Percentiles rank a stretch among this genome's conserved stretches.
phyloP scores from a whole-genome alignment of 495 filamentous ascomycete species.

The Sporormia fimetaria region DNA sequence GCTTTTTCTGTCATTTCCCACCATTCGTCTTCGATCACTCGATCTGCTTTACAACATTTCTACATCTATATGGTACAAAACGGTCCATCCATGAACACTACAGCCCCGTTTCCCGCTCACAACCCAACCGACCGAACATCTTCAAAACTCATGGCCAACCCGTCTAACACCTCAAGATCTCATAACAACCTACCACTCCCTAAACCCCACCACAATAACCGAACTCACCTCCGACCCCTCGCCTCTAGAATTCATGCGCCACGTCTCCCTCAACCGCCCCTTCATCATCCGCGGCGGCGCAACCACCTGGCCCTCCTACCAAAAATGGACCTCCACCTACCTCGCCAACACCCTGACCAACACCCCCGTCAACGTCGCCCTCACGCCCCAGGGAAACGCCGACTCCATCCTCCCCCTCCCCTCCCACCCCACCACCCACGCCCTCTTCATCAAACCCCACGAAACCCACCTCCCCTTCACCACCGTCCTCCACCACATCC shows the following conservation, averaged over 20 bases:
- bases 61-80: background rate
- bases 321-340: constrained; percentile 47
- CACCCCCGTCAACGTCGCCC: constrained; percentile 52
- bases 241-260: constrained; percentile 61
- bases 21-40: constrained; percentile 1
- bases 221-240: constrained; percentile 51
- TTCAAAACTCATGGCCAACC: background rate
- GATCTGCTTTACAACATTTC: background rate
- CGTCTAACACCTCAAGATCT: constrained; percentile 37
- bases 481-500: constrained; percentile 29
- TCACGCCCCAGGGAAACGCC: constrained; percentile 56
- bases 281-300: constrained; percentile 55
- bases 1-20: background rate
- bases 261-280: constrained; percentile 54
- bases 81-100: no score
- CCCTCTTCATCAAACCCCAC: constrained; percentile 42
- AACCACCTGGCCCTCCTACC: constrained; percentile 44
- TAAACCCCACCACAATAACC: constrained; percentile 47
- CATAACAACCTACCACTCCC: constrained; percentile 53
- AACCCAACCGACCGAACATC: no score
- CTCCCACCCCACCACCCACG: constrained; percentile 24
- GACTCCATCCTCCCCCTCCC: constrained; percentile 42
- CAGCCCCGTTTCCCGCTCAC: no score
- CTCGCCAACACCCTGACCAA: constrained; percentile 42
- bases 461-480: constrained; percentile 31